These are phyloP conservation scores for Triadica sebifera DNA, from an alignment of 345 rosid species.

Conservation along the genomic window DNA sequence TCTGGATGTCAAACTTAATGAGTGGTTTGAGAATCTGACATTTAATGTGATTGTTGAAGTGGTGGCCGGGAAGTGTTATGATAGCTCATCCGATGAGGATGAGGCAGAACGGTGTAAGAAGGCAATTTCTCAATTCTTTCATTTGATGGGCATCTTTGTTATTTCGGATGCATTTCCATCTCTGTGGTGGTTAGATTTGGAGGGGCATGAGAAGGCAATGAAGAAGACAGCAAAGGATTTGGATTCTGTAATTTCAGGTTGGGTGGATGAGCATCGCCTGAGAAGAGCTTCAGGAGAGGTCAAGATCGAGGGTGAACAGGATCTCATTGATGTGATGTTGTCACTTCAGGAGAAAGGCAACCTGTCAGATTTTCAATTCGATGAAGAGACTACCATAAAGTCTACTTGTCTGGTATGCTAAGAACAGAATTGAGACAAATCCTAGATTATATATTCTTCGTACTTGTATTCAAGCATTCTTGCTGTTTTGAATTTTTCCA, in stretches of 20 bases:
- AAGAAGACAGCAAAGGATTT: conserved; percentile 28
- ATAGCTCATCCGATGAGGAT: conserved; percentile 12
- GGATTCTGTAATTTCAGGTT: conserved; percentile 30
- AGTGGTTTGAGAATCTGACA: conserved; percentile 45
- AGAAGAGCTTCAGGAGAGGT: conserved; percentile 25
- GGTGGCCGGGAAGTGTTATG: conserved; percentile 52
- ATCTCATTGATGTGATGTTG: conserved; percentile 62
- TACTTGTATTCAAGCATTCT: too few species aligned
- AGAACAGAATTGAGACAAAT: too few species aligned
- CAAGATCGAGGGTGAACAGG: conserved; percentile 27
- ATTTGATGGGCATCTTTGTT: conserved; percentile 30
- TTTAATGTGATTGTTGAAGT: conserved; percentile 40
- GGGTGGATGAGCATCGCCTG: conserved; percentile 42
- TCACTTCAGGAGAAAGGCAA: conserved; percentile 40
- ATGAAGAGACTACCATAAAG: conserved; percentile 48
- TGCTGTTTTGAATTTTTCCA: too few species aligned
- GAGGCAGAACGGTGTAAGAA: conserved; percentile 39
- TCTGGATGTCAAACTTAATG: conserved; percentile 45
- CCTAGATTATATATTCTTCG: too few species aligned
- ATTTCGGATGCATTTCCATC: conserved; percentile 35
- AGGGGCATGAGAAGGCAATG: conserved; percentile 36
- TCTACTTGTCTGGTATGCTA: conserved; percentile 56
- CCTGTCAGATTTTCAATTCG: conserved; percentile 36
- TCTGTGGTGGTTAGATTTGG: conserved; percentile 33
- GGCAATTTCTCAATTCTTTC: conserved; percentile 40